These are phyloP conservation scores for Moringa oleifera DNA, from an alignment of 345 rosid species.

Conservation along the genomic window DNA sequence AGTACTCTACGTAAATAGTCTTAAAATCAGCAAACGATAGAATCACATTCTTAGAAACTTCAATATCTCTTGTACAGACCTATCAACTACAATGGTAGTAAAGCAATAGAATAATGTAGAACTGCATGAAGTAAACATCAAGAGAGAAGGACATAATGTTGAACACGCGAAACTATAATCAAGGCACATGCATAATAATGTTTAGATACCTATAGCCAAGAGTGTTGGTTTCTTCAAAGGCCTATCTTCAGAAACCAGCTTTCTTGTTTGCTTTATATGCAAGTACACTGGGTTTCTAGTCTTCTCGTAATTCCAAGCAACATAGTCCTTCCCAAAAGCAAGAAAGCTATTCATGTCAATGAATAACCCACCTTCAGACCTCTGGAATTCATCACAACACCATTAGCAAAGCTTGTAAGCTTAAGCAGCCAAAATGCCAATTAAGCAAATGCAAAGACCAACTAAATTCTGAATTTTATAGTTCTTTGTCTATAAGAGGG, in stretches of 20 bases:
- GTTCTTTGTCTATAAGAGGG: no score
- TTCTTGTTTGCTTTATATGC: constrained; percentile 73
- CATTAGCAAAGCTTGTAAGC: constrained; percentile 7
- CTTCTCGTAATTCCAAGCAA: constrained; percentile 86
- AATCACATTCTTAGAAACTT: neutral
- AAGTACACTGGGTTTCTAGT: constrained; percentile 86
- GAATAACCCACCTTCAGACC: constrained; percentile 87
- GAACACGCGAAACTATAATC: neutral
- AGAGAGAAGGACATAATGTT: neutral
- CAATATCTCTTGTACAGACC: neutral
- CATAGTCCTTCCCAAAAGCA: constrained; percentile 86
- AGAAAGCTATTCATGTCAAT: constrained; percentile 86
- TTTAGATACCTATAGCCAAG: constrained; percentile 74
- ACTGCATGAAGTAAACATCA: neutral
- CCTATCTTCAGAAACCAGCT: constrained; percentile 75
- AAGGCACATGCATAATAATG: neutral
- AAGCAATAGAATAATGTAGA: neutral
- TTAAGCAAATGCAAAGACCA: no score
- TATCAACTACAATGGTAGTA: neutral
- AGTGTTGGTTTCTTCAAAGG: constrained; percentile 87
- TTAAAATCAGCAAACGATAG: neutral
- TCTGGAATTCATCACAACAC: constrained; percentile 45
- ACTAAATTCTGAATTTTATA: no score
- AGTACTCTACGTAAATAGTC: no score
- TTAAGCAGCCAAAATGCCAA: neutral